A percentile compares a stretch with the other conserved stretches of the same genome.
Conservation (phyloP, 371 early-diverging fungal species). For the Mucor velutinosus region DNA sequence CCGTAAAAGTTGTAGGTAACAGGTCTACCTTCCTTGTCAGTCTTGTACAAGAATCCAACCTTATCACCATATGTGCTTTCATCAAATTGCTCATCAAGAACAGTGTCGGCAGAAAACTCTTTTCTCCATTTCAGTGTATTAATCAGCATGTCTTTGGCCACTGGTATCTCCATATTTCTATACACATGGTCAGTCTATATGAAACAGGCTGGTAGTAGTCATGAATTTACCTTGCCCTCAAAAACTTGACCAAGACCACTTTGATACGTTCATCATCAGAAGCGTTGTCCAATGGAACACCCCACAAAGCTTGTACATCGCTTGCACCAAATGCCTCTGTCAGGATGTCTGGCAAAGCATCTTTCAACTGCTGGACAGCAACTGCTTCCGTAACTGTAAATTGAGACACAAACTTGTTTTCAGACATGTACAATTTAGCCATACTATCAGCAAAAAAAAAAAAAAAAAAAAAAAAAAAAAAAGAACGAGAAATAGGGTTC, state of each 20-base stretch:
- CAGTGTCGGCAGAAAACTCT: conserved; percentile 47
- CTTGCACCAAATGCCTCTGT: conserved; percentile 31
- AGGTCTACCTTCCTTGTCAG: conserved; percentile 55
- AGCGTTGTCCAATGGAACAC: conserved; percentile 44
- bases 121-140: conserved; percentile 58
- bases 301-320: conserved; percentile 52
- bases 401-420: conserved; percentile 16
- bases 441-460: background rate
- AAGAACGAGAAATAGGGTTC: background rate
- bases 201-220: background rate
- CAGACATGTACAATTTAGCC: conserved; percentile 2
- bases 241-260: conserved; percentile 59
- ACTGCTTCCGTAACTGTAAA: conserved; percentile 50
- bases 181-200: background rate
- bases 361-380: conserved; percentile 48
- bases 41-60: conserved; percentile 53
- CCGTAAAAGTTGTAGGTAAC: conserved; percentile 70
- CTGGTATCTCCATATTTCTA: conserved; percentile 40
- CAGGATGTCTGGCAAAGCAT: conserved; percentile 46
- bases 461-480: conserved; percentile 4
- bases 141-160: conserved; percentile 54
- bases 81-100: conserved; percentile 50
- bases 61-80: conserved; percentile 1
- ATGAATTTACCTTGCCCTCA: conserved; percentile 50
- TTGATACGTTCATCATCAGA: conserved; percentile 55